phyloP scores from a whole-genome alignment of 768 basidiomycete genomes.

The Suillus subaureus region DNA sequence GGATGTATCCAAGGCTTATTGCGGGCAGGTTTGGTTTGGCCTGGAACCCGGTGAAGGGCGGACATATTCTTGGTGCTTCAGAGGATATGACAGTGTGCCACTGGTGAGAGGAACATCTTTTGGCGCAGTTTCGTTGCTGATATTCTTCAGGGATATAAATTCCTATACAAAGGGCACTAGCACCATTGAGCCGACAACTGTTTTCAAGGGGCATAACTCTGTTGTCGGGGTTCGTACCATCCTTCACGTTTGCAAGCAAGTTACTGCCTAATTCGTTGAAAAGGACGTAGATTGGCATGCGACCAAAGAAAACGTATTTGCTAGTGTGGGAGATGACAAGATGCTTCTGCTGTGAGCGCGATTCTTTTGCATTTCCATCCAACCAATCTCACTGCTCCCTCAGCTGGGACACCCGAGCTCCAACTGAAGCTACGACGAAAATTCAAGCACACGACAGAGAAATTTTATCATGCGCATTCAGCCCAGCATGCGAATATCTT shows the following conservation, averaged over 20 bases:
- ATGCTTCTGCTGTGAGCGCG: constrained; percentile 85
- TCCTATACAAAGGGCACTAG: constrained; percentile 79
- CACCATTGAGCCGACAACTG: constrained; percentile 79
- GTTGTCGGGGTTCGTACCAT: constrained; percentile 78
- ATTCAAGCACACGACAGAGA: constrained; percentile 89
- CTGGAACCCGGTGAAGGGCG: constrained; percentile 85
- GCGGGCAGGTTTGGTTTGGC: constrained; percentile 82
- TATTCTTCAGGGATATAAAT: constrained; percentile 78
- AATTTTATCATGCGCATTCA: constrained; percentile 90
- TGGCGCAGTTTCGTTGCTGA: not conserved
- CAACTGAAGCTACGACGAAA: constrained; percentile 65
- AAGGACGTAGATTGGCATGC: constrained; percentile 98
- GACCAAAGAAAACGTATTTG: constrained; percentile 79
- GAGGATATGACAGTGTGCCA: constrained; percentile 96
- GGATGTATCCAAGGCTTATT: constrained; percentile 10
- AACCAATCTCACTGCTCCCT: constrained; percentile 3
- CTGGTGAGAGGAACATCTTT: constrained; percentile 53
- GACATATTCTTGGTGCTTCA: constrained; percentile 87
- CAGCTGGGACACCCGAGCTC: constrained; percentile 92
- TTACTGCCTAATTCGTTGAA: constrained; percentile 6
- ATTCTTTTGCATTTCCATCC: not conserved
- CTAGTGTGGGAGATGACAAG: constrained; percentile 95
- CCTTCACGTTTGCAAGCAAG: not conserved
- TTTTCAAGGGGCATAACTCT: constrained; percentile 87
- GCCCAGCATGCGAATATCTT: constrained; percentile 76